These are phyloP conservation scores for Pholiota conissans DNA, from an alignment of 768 basidiomycete genomes.

Conservation along the genomic window DNA sequence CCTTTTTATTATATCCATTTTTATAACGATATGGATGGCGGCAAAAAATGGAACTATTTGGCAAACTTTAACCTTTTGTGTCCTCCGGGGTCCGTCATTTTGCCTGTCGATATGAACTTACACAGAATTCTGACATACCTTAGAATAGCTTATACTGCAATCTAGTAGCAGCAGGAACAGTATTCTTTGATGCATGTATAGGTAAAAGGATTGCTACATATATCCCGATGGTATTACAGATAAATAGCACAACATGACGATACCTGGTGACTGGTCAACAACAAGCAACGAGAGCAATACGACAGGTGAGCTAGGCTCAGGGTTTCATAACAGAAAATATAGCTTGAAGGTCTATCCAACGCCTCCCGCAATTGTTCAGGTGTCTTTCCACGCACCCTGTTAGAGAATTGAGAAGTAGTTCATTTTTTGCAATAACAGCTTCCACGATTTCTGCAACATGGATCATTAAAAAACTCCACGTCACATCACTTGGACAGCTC, in stretches of 20 bases:
- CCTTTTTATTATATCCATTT: too few species aligned
- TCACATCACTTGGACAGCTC: conserved; percentile 9
- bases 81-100: too few species aligned
- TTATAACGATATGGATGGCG: too few species aligned
- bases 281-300: conserved; percentile 7
- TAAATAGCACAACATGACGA: too few species aligned
- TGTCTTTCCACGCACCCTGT: conserved; percentile 68
- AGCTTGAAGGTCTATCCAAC: conserved; percentile 81
- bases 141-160: too few species aligned
- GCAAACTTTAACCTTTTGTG: too few species aligned
- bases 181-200: too few species aligned
- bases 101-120: too few species aligned
- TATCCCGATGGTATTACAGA: neutral
- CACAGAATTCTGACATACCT: too few species aligned
- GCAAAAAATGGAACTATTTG: too few species aligned
- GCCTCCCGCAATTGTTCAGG: conserved; percentile 82
- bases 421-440: conserved; percentile 51
- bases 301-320: conserved; percentile 23
- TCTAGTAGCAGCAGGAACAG: too few species aligned
- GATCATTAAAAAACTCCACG: neutral
- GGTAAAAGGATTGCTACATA: neutral
- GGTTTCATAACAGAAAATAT: conserved; percentile 85
- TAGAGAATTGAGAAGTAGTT: conserved; percentile 51
- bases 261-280: neutral
- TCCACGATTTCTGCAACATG: conserved; percentile 27